Evolutionary conservation across 257 asterid species (phyloP).

Genomic region (Solanum habrochaites): DNA sequence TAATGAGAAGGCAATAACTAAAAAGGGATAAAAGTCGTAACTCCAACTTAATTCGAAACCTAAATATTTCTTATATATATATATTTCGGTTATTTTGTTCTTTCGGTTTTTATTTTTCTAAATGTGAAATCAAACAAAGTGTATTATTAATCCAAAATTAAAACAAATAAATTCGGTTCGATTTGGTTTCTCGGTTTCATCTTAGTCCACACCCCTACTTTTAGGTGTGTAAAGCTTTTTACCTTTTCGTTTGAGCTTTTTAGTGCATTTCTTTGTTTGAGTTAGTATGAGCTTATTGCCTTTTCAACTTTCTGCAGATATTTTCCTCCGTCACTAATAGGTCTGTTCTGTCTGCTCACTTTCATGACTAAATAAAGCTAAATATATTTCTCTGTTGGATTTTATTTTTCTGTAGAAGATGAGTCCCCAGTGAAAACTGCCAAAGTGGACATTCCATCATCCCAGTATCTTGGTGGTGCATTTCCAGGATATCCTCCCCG

Average conservation of each 20-base stretch:
- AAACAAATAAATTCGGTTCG: not conserved
- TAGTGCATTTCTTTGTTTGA: not conserved
- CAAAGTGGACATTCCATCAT: slow-evolving; percentile 48
- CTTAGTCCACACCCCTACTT: not conserved
- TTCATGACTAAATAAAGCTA: not conserved
- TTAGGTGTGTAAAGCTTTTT: not conserved
- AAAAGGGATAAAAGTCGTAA: too few species aligned
- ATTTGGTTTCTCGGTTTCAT: not conserved
- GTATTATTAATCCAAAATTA: not conserved
- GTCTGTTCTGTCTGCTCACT: not conserved
- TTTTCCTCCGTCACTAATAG: not conserved
- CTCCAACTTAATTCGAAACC: too few species aligned
- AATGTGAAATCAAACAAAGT: not conserved
- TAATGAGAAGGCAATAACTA: too few species aligned
- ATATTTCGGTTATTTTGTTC: too few species aligned
- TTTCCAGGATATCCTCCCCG: slow-evolving; percentile 59
- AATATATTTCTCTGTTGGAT: not conserved
- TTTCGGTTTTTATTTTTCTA: too few species aligned
- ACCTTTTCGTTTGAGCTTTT: not conserved
- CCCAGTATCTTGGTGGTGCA: slow-evolving; percentile 45
- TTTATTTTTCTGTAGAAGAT: slow-evolving; percentile 37
- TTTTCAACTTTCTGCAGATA: not conserved
- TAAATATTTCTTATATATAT: too few species aligned
- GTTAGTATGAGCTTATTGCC: not conserved
- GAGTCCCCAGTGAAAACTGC: slow-evolving; percentile 62